Percentiles rank a stretch among this genome's conserved stretches.
Conservation (phyloP, 495 filamentous ascomycete species). For the Astrocystis sublimbata region DNA sequence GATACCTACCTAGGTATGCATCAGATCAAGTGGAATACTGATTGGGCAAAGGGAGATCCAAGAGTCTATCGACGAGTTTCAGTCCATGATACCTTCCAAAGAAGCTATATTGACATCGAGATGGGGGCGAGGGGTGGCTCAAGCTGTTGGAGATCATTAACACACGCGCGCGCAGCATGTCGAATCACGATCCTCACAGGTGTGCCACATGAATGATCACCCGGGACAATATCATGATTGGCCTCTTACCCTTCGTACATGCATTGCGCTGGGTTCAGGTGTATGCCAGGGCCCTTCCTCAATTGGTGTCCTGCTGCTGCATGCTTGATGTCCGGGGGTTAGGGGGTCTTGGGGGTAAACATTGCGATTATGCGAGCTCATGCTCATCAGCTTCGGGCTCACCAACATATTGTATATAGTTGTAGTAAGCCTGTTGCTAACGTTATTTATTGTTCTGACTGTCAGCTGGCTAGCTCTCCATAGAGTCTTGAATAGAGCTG, state of each 20-base stretch:
- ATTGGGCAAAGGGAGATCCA: no score
- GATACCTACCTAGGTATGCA: no score
- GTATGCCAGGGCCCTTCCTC: not conserved
- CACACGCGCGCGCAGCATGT: conserved; percentile 9
- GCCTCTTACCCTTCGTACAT: not conserved
- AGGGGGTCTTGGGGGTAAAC: no score
- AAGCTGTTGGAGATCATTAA: not conserved
- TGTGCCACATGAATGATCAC: conserved; percentile 10
- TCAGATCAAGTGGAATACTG: no score
- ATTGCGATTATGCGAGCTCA: not conserved
- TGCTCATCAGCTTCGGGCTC: no score
- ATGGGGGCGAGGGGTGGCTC: no score
- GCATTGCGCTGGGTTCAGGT: conserved; percentile 3
- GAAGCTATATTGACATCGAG: conserved; percentile 3
- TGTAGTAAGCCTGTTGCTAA: not conserved
- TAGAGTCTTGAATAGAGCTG: not conserved
- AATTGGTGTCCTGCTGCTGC: not conserved
- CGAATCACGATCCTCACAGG: not conserved
- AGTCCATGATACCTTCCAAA: no score
- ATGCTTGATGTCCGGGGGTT: not conserved
- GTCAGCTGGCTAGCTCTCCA: not conserved
- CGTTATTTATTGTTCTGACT: not conserved
- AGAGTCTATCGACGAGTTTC: no score
- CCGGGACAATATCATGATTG: not conserved
- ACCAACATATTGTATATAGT: no score